phyloP scores from a whole-genome alignment of 2,329 filamentous ascomycete genomes.

The Colletotrichum costaricense region DNA sequence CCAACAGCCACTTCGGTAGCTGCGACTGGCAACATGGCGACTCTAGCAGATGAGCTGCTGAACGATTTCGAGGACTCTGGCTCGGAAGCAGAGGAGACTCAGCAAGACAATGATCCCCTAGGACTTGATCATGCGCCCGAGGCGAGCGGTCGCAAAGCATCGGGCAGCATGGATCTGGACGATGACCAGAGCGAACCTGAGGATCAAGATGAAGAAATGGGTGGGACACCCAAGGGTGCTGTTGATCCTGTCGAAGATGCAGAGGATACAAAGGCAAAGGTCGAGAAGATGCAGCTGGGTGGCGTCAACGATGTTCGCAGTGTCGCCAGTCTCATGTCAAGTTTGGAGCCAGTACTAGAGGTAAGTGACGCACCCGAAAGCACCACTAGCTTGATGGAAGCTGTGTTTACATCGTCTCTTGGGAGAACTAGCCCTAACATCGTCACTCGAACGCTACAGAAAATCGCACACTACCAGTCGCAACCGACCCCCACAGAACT shows the following conservation, averaged over 20 bases:
- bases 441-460: slow-evolving; percentile 69
- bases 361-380: slow-evolving; percentile 63
- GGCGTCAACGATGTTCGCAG: slow-evolving; percentile 81
- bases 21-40: slow-evolving; percentile 73
- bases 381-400: slow-evolving; percentile 38
- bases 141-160: slow-evolving; percentile 50
- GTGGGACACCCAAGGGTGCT: slow-evolving; percentile 56
- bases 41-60: slow-evolving; percentile 90
- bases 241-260: slow-evolving; percentile 69
- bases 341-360: slow-evolving; percentile 82
- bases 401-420: slow-evolving; percentile 72
- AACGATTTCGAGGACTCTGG: slow-evolving; percentile 91
- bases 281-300: slow-evolving; percentile 85
- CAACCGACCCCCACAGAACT: slow-evolving; percentile 74
- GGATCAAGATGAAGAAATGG: slow-evolving; percentile 70
- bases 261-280: slow-evolving; percentile 79
- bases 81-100: slow-evolving; percentile 76
- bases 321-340: slow-evolving; percentile 84
- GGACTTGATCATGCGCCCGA: slow-evolving; percentile 55
- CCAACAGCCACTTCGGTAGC: background rate
- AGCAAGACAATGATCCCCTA: slow-evolving; percentile 60
- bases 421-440: slow-evolving; percentile 76
- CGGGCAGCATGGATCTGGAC: slow-evolving; percentile 68
- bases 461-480: slow-evolving; percentile 82
- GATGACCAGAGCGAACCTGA: slow-evolving; percentile 64